phyloP scores from a whole-genome alignment of 129 eudicot species.

The Sambucus nigra region DNA sequence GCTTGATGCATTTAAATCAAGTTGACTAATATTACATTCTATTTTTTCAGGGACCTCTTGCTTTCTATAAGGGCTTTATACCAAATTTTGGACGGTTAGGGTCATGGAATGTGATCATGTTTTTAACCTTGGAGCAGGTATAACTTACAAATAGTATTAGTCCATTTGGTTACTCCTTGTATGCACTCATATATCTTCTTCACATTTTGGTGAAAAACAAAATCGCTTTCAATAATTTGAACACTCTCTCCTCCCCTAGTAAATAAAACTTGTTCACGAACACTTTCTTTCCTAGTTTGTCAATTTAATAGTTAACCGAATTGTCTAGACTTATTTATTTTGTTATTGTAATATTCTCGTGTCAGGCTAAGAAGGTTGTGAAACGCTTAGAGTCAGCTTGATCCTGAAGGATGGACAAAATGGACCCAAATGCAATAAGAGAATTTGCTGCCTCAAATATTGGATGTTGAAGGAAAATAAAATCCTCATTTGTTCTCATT shows the following conservation, averaged over 20 bases:
- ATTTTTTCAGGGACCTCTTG: conserved; percentile 70
- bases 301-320: background rate
- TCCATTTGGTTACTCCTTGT: too few relatives aligned
- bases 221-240: too few relatives aligned
- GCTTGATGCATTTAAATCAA: background rate
- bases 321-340: conserved; percentile 13
- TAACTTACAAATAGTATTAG: too few relatives aligned
- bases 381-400: conserved; percentile 49
- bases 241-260: too few relatives aligned
- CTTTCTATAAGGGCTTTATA: conserved; percentile 86
- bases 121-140: conserved; percentile 87
- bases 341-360: too few relatives aligned
- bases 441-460: too few relatives aligned
- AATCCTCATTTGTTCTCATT: background rate
- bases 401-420: conserved; percentile 4
- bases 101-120: conserved; percentile 95
- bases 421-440: background rate
- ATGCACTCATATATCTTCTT: too few relatives aligned
- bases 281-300: background rate
- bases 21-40: too few relatives aligned
- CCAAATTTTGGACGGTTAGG: conserved; percentile 92
- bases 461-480: background rate
- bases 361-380: conserved; percentile 65
- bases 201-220: too few relatives aligned
- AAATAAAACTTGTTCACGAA: too few relatives aligned